Conservation (phyloP, 495 filamentous ascomycete species). For the Penicillium cosmopolitanum region DNA sequence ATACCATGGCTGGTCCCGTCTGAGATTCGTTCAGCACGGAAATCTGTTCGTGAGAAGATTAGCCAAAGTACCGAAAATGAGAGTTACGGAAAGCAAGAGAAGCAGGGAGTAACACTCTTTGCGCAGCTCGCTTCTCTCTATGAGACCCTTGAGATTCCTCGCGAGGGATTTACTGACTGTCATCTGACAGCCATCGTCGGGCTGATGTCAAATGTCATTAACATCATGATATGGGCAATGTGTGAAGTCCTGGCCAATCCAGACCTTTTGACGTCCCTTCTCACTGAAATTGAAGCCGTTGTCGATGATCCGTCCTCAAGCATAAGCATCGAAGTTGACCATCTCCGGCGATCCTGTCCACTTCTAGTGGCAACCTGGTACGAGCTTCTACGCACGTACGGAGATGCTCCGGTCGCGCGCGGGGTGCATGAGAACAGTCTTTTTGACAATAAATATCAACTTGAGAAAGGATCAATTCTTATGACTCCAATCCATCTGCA, state of each 20-base stretch:
- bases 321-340: not conserved
- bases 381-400: not conserved
- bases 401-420: constrained; percentile 1
- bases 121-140: not conserved
- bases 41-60: not conserved
- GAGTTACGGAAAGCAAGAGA: not conserved
- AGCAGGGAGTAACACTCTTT: not conserved
- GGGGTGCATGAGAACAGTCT: not conserved
- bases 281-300: not conserved
- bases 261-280: not conserved
- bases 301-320: not conserved
- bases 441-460: constrained; percentile 1
- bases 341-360: not conserved
- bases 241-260: constrained; percentile 6
- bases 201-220: constrained; percentile 3
- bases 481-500: not conserved
- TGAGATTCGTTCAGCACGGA: constrained; percentile 3
- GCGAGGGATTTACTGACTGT: constrained; percentile 4
- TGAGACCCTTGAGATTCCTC: not conserved
- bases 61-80: not conserved
- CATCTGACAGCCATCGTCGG: not conserved
- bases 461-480: not conserved
- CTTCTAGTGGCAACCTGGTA: constrained; percentile 1
- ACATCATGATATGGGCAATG: constrained; percentile 4
- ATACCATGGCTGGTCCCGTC: constrained; percentile 1